These are phyloP conservation scores for Cymodocea nodosa DNA, from an alignment of 116 monocot genomes.

Conservation along the genomic window DNA sequence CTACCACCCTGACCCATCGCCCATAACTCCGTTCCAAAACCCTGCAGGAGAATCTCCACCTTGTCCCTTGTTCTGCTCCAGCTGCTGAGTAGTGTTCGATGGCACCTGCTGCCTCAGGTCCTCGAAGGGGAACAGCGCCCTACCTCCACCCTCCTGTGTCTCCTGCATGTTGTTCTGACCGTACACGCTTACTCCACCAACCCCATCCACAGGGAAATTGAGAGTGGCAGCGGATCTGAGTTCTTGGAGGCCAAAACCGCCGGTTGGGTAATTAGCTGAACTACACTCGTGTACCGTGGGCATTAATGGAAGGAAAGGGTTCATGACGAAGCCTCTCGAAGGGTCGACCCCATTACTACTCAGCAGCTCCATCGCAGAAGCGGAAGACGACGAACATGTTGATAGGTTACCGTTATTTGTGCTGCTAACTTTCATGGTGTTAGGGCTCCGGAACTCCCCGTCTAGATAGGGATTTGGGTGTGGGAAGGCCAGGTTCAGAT, in stretches of 20 bases:
- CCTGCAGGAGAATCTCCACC: slow-evolving; percentile 26
- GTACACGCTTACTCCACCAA: slow-evolving; percentile 10
- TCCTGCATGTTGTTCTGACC: slow-evolving; percentile 14
- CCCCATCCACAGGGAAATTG: slow-evolving; percentile 25
- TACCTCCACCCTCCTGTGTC: slow-evolving; percentile 17
- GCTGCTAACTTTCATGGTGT: slow-evolving; percentile 13
- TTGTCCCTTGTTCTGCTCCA: slow-evolving; percentile 17
- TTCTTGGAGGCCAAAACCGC: slow-evolving; percentile 33
- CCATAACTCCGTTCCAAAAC: slow-evolving; percentile 59
- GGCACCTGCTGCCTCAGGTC: slow-evolving; percentile 22
- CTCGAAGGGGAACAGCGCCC: slow-evolving; percentile 49
- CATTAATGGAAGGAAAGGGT: slow-evolving; percentile 27
- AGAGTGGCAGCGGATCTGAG: slow-evolving; percentile 19
- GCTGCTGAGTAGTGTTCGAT: slow-evolving; percentile 13
- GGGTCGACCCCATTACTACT: slow-evolving; percentile 22
- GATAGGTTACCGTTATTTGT: slow-evolving; percentile 3
- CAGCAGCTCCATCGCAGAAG: slow-evolving; percentile 29
- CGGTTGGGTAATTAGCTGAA: slow-evolving; percentile 9
- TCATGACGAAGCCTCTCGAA: slow-evolving; percentile 4
- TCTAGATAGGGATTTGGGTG: slow-evolving; percentile 7
- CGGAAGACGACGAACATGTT: slow-evolving; percentile 5
- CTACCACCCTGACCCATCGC: slow-evolving; percentile 39
- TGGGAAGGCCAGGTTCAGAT: slow-evolving; percentile 48
- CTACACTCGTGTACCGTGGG: slow-evolving; percentile 14
- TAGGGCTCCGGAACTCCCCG: slow-evolving; percentile 23